Base-by-base conservation (phyloP, 192 early-diverging fungal species). In the Backusella parvicylindrica region DNA sequence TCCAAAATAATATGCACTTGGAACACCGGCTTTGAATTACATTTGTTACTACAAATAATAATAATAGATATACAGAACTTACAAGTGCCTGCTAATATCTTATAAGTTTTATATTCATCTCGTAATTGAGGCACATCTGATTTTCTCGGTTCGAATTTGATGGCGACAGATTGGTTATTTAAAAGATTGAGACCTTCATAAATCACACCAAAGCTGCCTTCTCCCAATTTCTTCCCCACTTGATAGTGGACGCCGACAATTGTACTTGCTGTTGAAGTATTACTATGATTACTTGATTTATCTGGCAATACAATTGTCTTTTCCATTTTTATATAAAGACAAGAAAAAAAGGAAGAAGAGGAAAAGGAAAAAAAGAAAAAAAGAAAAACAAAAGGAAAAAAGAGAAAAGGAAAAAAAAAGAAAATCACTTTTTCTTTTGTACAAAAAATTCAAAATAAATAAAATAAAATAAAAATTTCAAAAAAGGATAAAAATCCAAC, bases 171-270 rank as follows among this genome's bases (percentile, higher is more conserved):
- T 80, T 91, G 89, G 80, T 96, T 97, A 81, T 94, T 95, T 33
- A 96, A 71, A 72, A 98, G 85, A 82, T 98, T 95, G 70, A 89
- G 84, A 95, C 97, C 97, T 91, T 99, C 96, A 81, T 97, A 99
- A 75, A 99, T 97, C 83, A 97, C 91, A 53, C 97, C 97, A 89
- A 99, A 99, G 77, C 92, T 94, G 41, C 97, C 97, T 82, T 98
- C 96, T 35, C 96, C 97, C 84, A 99, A 94, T 84, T 95, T 95
- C 82, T 92, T 94, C 40, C 95, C 96, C 35, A 98, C 95, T 79
- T 91, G 92, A 83, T 93, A 99, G 80, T 98, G 96, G 26, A 96
- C 94, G 37, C 97, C 97, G 16, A 99, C 97, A 70, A 98, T 60
- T 9, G 33, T 38, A 33, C 53, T 60, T 28, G 53, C 53, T 0